Conservation (phyloP, 2,329 filamentous ascomycete species). For the Diaporthe longicolla region DNA sequence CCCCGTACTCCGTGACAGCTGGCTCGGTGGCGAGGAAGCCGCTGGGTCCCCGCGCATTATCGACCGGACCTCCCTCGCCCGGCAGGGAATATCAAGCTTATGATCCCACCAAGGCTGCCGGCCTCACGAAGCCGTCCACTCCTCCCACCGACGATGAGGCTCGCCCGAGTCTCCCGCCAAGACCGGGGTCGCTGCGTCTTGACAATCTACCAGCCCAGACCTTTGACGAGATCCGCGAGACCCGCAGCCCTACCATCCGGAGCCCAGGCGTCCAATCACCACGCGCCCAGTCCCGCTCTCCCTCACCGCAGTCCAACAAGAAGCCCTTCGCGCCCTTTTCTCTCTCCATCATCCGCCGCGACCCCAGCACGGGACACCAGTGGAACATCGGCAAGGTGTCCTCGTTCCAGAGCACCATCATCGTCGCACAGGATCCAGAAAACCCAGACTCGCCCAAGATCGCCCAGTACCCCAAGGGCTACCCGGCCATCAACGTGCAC, state of each 20-base stretch:
- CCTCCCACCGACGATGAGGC: neutral
- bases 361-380: slow-evolving; percentile 77
- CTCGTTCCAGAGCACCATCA: slow-evolving; percentile 63
- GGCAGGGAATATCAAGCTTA: slow-evolving; percentile 22
- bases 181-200: slow-evolving; percentile 9
- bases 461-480: slow-evolving; percentile 43
- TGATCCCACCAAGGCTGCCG: slow-evolving; percentile 10
- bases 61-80: slow-evolving; percentile 18
- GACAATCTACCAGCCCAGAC: slow-evolving; percentile 21
- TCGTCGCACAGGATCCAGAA: slow-evolving; percentile 45
- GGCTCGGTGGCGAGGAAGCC: slow-evolving; percentile 41
- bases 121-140: slow-evolving; percentile 11
- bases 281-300: slow-evolving; percentile 49
- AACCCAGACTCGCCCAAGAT: slow-evolving; percentile 46
- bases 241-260: neutral
- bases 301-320: slow-evolving; percentile 55
- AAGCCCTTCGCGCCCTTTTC: slow-evolving; percentile 62
- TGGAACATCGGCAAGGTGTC: slow-evolving; percentile 82
- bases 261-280: slow-evolving; percentile 23
- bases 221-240: slow-evolving; percentile 32
- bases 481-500: slow-evolving; percentile 64
- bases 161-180: slow-evolving; percentile 12
- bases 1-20: slow-evolving; percentile 2
- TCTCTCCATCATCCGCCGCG: slow-evolving; percentile 79
- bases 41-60: slow-evolving; percentile 40